Conservation (phyloP, 208 protist species). For the Endotrypanum monterogeii region DNA sequence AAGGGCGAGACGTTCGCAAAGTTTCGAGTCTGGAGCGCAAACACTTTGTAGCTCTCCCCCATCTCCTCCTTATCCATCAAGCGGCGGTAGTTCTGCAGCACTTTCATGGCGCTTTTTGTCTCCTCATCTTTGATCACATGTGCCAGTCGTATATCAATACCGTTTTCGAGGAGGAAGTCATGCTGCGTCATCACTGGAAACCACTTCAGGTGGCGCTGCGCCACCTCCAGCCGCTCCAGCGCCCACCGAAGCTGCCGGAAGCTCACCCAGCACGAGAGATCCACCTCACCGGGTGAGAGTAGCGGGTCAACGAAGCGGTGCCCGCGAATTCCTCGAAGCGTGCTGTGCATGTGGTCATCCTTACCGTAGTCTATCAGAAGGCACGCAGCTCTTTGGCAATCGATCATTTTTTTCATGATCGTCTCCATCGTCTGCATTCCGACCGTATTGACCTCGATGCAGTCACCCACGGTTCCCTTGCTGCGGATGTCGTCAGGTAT, state of each 20-base stretch:
- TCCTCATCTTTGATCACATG: conserved; percentile 90
- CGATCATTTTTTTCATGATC: conserved; percentile 87
- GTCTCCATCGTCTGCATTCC: conserved; percentile 90
- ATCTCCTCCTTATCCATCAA: conserved; percentile 88
- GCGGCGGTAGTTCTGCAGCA: conserved; percentile 83
- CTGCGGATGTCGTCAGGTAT: conserved; percentile 85
- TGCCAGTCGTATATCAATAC: conserved; percentile 85
- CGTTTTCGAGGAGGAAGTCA: conserved; percentile 85
- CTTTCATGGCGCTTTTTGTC: conserved; percentile 87
- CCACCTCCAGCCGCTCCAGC: conserved; percentile 80
- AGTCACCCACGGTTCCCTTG: conserved; percentile 71
- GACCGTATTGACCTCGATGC: conserved; percentile 84
- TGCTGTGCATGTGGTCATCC: conserved; percentile 92
- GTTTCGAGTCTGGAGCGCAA: conserved; percentile 85
- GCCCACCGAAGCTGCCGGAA: conserved; percentile 88
- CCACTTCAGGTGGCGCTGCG: conserved; percentile 82
- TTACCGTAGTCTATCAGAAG: conserved; percentile 94
- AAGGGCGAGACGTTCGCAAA: conserved; percentile 87
- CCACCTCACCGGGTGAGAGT: conserved; percentile 91
- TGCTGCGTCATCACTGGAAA: conserved; percentile 84
- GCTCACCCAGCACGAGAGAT: conserved; percentile 89
- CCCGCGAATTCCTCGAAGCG: conserved; percentile 86
- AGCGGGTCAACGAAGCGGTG: conserved; percentile 91
- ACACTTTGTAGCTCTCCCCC: conserved; percentile 92
- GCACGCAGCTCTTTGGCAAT: conserved; percentile 79